phyloP scores from a whole-genome alignment of 495 filamentous ascomycete species.

The Aspergillus homomorphus region DNA sequence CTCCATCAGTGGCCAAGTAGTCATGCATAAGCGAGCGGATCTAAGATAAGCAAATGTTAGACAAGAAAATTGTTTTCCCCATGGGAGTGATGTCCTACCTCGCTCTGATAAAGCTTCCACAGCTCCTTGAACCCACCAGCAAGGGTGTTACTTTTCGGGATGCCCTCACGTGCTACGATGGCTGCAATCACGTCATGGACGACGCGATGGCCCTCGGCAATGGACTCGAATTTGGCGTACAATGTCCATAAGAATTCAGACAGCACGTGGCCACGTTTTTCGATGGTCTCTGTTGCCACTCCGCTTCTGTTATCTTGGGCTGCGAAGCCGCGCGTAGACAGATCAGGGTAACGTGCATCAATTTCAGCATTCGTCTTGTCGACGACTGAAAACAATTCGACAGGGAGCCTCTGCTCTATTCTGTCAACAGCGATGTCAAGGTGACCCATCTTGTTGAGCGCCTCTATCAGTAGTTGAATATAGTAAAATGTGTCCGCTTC shows the following conservation, averaged over 20 bases:
- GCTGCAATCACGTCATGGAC: slow-evolving; percentile 85
- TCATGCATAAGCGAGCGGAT: slow-evolving; percentile 93
- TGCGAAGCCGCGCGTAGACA: slow-evolving; percentile 53
- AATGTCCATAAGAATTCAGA: slow-evolving; percentile 87
- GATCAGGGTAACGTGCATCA: slow-evolving; percentile 80
- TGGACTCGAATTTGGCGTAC: slow-evolving; percentile 94
- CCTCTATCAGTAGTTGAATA: slow-evolving; percentile 81
- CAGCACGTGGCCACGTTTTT: slow-evolving; percentile 74
- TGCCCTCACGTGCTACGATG: slow-evolving; percentile 72
- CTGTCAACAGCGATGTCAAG: slow-evolving; percentile 82
- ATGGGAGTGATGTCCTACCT: slow-evolving; percentile 39
- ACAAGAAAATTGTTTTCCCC: background rate
- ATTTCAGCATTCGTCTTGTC: slow-evolving; percentile 93
- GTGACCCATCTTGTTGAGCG: slow-evolving; percentile 80
- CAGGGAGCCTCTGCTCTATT: slow-evolving; percentile 87
- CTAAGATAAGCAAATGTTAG: slow-evolving; percentile 45
- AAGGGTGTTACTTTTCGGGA: slow-evolving; percentile 53
- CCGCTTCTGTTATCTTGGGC: slow-evolving; percentile 46
- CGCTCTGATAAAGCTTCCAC: slow-evolving; percentile 87
- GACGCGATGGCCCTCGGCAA: slow-evolving; percentile 91
- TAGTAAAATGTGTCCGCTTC: slow-evolving; percentile 95
- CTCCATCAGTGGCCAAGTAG: slow-evolving; percentile 91
- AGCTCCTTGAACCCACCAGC: slow-evolving; percentile 83
- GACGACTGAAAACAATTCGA: slow-evolving; percentile 90
- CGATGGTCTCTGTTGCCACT: slow-evolving; percentile 62